A percentile compares a stretch with the other conserved stretches of the same genome.
Evolutionary conservation across 495 filamentous ascomycete species (phyloP).

Genomic region (Aspergillus coremiiformis): DNA sequence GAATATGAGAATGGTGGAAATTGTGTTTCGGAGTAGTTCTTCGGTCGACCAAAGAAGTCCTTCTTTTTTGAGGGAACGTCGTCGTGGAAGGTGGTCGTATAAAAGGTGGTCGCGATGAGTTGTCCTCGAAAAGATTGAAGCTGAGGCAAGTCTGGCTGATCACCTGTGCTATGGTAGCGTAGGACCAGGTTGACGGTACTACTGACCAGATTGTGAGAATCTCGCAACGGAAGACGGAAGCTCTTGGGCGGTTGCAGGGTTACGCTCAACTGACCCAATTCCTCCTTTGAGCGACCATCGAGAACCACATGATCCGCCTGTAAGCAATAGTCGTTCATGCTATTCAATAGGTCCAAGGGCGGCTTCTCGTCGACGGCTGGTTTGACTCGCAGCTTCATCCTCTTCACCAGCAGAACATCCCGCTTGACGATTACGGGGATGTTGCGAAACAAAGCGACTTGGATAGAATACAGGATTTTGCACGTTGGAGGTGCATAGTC

Average conservation of each 20-base stretch:
- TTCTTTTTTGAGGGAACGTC: constrained; percentile 6
- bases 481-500: constrained; percentile 66
- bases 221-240: constrained; percentile 43
- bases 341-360: constrained; percentile 49
- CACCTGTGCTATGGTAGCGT: neutral
- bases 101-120: constrained; percentile 11
- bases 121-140: constrained; percentile 9
- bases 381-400: constrained; percentile 52
- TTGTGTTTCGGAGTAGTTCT: constrained; percentile 6
- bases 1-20: constrained; percentile 2
- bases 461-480: constrained; percentile 55
- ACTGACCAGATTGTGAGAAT: constrained; percentile 6
- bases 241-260: constrained; percentile 56
- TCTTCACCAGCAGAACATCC: constrained; percentile 18
- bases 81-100: constrained; percentile 1
- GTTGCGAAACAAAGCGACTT: constrained; percentile 39
- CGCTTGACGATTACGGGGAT: constrained; percentile 45
- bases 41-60: constrained; percentile 7
- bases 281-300: constrained; percentile 41
- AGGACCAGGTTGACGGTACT: constrained; percentile 6
- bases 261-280: constrained; percentile 52
- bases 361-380: constrained; percentile 57
- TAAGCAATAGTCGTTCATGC: constrained; percentile 52
- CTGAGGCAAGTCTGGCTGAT: neutral
- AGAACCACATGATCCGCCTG: constrained; percentile 49